These are phyloP conservation scores for Syzygium aromaticum DNA, from an alignment of 345 rosid genomes.

Conservation along the genomic window DNA sequence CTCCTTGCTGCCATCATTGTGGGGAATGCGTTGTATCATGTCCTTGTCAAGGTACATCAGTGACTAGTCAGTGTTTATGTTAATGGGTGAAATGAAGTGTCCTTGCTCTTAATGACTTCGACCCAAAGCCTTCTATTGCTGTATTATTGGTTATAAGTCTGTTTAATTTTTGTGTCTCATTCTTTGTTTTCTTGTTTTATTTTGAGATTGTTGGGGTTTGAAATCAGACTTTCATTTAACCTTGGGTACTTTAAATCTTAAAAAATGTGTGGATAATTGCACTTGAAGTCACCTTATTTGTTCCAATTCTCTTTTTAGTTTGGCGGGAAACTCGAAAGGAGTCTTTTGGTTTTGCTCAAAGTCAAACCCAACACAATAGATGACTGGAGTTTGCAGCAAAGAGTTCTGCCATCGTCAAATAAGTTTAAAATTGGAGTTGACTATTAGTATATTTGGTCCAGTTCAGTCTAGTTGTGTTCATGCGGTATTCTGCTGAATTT, in stretches of 20 bases:
- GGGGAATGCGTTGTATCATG: slow-evolving; percentile 18
- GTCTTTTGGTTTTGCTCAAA: not conserved
- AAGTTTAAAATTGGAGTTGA: not conserved
- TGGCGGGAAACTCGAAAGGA: not conserved
- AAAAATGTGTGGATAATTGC: not conserved
- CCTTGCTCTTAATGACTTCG: not conserved
- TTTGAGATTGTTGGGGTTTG: not conserved
- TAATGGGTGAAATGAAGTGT: not conserved
- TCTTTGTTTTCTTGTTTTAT: not conserved
- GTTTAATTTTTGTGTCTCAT: not conserved
- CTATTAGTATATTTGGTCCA: not conserved
- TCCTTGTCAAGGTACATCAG: slow-evolving; percentile 39
- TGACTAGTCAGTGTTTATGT: not conserved
- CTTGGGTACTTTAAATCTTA: not conserved
- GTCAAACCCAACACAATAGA: not conserved
- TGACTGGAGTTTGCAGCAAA: not conserved
- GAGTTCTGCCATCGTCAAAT: not conserved
- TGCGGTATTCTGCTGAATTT: not conserved
- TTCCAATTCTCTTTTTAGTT: not conserved
- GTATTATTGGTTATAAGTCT: not conserved
- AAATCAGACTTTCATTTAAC: not conserved
- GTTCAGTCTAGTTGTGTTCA: not conserved
- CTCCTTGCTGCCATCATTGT: slow-evolving; percentile 23
- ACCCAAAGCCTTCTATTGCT: not conserved
- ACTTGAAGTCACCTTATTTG: not conserved